Percentiles rank a stretch among this genome's conserved stretches.
These are phyloP conservation scores for Triticum dicoccoides DNA, from an alignment of 176 grass and related monocot genomes.

Conservation along the genomic window DNA sequence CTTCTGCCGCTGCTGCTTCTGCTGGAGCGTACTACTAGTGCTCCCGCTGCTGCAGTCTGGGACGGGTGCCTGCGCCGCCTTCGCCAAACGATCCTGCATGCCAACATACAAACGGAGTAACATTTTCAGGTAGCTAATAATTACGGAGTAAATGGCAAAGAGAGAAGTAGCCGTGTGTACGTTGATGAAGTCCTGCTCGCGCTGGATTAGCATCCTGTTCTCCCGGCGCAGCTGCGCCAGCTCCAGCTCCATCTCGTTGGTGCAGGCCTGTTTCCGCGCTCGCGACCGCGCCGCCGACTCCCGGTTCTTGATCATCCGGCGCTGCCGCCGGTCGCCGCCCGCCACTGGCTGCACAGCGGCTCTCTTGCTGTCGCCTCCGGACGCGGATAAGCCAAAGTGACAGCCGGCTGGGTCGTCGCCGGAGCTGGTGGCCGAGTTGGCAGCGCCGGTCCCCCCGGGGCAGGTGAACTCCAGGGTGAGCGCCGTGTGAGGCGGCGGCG, in stretches of 20 bases:
- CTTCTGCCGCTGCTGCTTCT: neutral
- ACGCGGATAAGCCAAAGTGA: neutral
- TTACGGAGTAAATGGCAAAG: no score
- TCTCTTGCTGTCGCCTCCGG: neutral
- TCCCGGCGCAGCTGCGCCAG: slow-evolving; percentile 6
- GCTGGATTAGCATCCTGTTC: slow-evolving; percentile 24
- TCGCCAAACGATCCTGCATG: neutral
- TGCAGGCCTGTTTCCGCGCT: slow-evolving; percentile 20
- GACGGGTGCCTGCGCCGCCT: neutral
- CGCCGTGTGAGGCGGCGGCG: neutral
- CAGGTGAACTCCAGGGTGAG: slow-evolving; percentile 28
- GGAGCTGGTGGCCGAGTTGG: slow-evolving; percentile 4
- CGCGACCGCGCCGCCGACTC: slow-evolving; percentile 35
- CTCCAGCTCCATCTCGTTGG: slow-evolving; percentile 15
- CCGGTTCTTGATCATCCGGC: slow-evolving; percentile 42
- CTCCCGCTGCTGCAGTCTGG: neutral
- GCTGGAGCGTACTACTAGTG: neutral
- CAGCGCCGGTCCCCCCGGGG: neutral
- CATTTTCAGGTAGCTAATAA: neutral
- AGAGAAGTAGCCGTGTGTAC: neutral
- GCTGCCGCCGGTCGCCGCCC: slow-evolving; percentile 1
- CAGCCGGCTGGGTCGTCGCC: neutral
- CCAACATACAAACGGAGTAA: neutral
- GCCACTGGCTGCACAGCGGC: neutral
- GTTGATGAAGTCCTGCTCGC: neutral